phyloP scores from a whole-genome alignment of 768 basidiomycete genomes.

The Psilocybe cubensis region DNA sequence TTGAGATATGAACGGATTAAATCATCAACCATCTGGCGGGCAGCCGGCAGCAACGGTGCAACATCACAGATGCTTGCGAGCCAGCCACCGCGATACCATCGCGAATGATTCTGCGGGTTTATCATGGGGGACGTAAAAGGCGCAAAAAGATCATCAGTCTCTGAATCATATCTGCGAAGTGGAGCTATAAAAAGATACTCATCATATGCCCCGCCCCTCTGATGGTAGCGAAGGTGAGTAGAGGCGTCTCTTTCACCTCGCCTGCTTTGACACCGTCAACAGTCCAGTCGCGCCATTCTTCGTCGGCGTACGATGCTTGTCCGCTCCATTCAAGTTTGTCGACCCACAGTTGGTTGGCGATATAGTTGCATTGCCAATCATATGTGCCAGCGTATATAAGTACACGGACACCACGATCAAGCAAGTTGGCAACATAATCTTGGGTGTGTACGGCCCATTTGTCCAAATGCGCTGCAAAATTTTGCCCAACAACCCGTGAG shows the following conservation, averaged over 20 bases:
- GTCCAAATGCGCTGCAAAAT: constrained; percentile 63
- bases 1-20: constrained; percentile 2
- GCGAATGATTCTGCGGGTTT: constrained; percentile 65
- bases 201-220: constrained; percentile 61
- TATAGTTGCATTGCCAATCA: constrained; percentile 82
- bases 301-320: constrained; percentile 47
- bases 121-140: constrained; percentile 62
- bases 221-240: constrained; percentile 42
- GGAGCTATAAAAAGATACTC: constrained; percentile 30
- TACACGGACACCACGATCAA: constrained; percentile 76
- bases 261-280: constrained; percentile 52
- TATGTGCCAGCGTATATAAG: constrained; percentile 78
- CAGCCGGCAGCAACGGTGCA: neutral
- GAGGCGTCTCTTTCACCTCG: constrained; percentile 40
- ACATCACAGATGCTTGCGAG: constrained; percentile 38
- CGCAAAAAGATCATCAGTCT: constrained; percentile 21
- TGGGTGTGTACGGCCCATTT: constrained; percentile 60
- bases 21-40: neutral
- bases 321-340: constrained; percentile 77
- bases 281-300: constrained; percentile 61
- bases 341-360: constrained; percentile 79
- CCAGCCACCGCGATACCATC: constrained; percentile 71
- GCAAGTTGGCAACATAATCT: constrained; percentile 67
- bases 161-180: neutral
- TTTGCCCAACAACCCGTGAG: constrained; percentile 47